Conservation (phyloP, 2,329 filamentous ascomycete genomes). For the Fusarium vanettenii region DNA sequence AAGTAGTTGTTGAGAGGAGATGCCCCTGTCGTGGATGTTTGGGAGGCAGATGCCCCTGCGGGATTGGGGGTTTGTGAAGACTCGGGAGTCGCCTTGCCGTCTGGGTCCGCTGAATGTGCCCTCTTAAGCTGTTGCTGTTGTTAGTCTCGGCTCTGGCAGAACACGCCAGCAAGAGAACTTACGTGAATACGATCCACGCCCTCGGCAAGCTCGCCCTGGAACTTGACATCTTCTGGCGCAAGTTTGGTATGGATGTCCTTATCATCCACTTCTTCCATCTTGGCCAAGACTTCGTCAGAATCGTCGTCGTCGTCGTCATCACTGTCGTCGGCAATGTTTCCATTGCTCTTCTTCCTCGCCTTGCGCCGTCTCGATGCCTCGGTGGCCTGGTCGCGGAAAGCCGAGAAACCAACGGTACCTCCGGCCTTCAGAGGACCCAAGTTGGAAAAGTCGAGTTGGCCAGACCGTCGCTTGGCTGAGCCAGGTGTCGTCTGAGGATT, state of each 20-base stretch:
- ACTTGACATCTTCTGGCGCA: slow-evolving; percentile 77
- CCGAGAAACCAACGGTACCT: slow-evolving; percentile 90
- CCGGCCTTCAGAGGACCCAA: slow-evolving; percentile 85
- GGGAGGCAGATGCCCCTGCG: slow-evolving; percentile 56
- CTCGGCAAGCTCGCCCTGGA: slow-evolving; percentile 80
- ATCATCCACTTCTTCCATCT: slow-evolving; percentile 73
- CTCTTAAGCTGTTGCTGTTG: slow-evolving; percentile 74
- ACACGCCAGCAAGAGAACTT: slow-evolving; percentile 46
- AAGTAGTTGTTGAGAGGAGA: slow-evolving; percentile 24
- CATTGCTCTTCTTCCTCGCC: slow-evolving; percentile 71
- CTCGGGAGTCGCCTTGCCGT: slow-evolving; percentile 55
- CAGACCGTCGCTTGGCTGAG: slow-evolving; percentile 80
- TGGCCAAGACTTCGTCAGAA: slow-evolving; percentile 68
- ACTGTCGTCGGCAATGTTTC: slow-evolving; percentile 77
- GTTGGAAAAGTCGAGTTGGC: slow-evolving; percentile 85
- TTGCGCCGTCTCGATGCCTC: slow-evolving; percentile 67
- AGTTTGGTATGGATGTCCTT: slow-evolving; percentile 70
- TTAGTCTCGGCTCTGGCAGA: slow-evolving; percentile 6
- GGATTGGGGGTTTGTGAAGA: slow-evolving; percentile 52
- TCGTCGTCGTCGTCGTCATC: slow-evolving; percentile 80
- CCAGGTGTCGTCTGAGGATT: slow-evolving; percentile 69
- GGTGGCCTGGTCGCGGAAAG: slow-evolving; percentile 80
- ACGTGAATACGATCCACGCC: slow-evolving; percentile 86
- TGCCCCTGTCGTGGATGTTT: slow-evolving; percentile 25
- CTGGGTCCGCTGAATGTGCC: slow-evolving; percentile 79